Conservation (phyloP, 352 stramenopile genomes). For the Phytopythium ostracodes region DNA sequence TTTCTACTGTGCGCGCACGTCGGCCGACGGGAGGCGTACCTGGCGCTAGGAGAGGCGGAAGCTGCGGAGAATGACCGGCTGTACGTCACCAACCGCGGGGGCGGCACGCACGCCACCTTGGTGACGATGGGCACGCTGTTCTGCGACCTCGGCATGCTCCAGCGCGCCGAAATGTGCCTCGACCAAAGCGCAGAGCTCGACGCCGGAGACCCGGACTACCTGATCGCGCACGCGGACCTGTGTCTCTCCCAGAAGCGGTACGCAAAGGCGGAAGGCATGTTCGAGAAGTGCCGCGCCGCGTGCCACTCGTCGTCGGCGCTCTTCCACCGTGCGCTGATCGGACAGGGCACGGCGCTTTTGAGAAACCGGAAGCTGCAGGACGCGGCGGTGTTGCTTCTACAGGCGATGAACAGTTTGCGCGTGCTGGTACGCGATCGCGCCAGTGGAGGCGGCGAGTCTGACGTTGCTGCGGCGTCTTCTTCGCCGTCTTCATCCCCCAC, state of each 20-base stretch:
- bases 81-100: constrained; percentile 36
- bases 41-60: constrained; percentile 15
- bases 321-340: constrained; percentile 44
- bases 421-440: constrained; percentile 15
- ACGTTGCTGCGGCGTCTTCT: background rate
- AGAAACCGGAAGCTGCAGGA: constrained; percentile 41
- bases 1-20: constrained; percentile 43
- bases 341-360: constrained; percentile 35
- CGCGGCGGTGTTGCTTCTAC: constrained; percentile 28
- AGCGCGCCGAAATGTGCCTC: constrained; percentile 45
- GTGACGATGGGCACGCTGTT: constrained; percentile 53
- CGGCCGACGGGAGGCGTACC: constrained; percentile 35
- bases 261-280: constrained; percentile 24
- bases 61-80: constrained; percentile 33
- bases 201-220: constrained; percentile 30
- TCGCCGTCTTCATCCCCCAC: background rate
- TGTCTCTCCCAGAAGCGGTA: constrained; percentile 42
- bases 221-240: constrained; percentile 45
- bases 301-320: constrained; percentile 20
- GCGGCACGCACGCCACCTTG: constrained; percentile 17
- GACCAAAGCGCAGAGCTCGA: constrained; percentile 30
- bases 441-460: background rate
- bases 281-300: constrained; percentile 28
- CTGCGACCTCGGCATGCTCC: constrained; percentile 45
- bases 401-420: constrained; percentile 33